Evolutionary conservation across 129 eudicot species (phyloP).

Genomic region (carrot (Daucus carota)): DNA sequence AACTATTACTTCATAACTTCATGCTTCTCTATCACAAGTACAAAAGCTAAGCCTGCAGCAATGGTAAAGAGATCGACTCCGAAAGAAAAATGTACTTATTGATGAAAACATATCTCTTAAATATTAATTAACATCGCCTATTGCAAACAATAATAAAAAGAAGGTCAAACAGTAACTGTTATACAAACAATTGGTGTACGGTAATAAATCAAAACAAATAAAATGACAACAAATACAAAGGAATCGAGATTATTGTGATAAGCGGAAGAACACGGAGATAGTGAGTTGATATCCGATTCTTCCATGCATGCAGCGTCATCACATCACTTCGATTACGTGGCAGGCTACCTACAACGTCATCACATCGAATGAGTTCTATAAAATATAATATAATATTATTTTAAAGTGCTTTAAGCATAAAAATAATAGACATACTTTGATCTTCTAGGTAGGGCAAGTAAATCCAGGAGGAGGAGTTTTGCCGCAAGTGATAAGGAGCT

Average conservation of each 20-base stretch:
- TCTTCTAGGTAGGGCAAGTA: conserved; percentile 61
- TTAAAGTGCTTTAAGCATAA: too few relatives aligned
- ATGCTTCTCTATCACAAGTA: too few relatives aligned
- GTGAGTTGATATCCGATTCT: not conserved
- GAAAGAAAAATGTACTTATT: not conserved
- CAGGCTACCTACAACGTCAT: not conserved
- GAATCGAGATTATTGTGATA: not conserved
- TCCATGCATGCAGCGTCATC: not conserved
- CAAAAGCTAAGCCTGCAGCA: not conserved
- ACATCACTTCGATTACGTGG: not conserved
- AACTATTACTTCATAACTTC: too few relatives aligned
- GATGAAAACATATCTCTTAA: not conserved
- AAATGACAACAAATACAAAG: not conserved
- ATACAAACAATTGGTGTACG: conserved; percentile 4
- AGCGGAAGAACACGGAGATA: not conserved
- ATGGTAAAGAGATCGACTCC: not conserved
- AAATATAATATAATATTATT: too few relatives aligned
- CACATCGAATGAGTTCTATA: too few relatives aligned
- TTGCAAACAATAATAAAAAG: not conserved
- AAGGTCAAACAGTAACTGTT: not conserved
- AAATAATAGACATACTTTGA: not conserved
- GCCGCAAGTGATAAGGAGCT: conserved; percentile 79
- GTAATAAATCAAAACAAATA: not conserved
- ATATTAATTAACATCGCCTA: not conserved
- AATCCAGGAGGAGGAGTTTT: conserved; percentile 85